Evolutionary conservation across 768 basidiomycete species (phyloP).

Genomic region (Strobilomyces echinocephalus): DNA sequence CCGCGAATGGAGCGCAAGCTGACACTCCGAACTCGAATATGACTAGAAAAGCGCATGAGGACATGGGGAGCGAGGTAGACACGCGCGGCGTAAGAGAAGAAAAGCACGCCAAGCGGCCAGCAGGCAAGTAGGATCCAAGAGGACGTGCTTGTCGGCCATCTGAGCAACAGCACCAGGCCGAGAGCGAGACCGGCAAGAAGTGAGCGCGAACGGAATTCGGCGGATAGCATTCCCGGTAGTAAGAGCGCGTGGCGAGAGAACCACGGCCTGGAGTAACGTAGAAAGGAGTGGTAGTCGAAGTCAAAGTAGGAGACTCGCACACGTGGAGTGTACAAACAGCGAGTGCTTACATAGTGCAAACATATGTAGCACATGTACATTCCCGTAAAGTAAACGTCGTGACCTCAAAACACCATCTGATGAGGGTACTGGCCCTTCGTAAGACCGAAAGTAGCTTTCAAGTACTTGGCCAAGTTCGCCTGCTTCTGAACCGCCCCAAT

Average conservation of each 20-base stretch:
- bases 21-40: constrained; percentile 65
- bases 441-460: constrained; percentile 88
- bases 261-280: constrained; percentile 1
- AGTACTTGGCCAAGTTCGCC: constrained; percentile 87
- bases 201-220: constrained; percentile 3
- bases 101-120: constrained; percentile 49
- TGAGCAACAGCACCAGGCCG: constrained; percentile 9
- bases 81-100: constrained; percentile 55
- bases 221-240: constrained; percentile 5
- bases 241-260: neutral
- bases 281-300: neutral
- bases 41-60: constrained; percentile 52
- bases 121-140: constrained; percentile 42
- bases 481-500: constrained; percentile 86
- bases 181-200: constrained; percentile 12
- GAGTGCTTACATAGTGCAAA: constrained; percentile 13
- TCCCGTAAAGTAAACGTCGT: constrained; percentile 10
- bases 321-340: constrained; percentile 10
- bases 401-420: constrained; percentile 77
- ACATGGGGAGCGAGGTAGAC: constrained; percentile 65
- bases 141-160: constrained; percentile 20
- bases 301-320: neutral
- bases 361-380: constrained; percentile 14
- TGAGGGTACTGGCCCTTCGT: constrained; percentile 98
- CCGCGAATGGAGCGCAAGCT: constrained; percentile 77